Evolutionary conservation across 192 early-diverging fungal genomes (phyloP), one percentile per base, ranked within the genome.

Genomic region (Piromyces finnis): DNA sequence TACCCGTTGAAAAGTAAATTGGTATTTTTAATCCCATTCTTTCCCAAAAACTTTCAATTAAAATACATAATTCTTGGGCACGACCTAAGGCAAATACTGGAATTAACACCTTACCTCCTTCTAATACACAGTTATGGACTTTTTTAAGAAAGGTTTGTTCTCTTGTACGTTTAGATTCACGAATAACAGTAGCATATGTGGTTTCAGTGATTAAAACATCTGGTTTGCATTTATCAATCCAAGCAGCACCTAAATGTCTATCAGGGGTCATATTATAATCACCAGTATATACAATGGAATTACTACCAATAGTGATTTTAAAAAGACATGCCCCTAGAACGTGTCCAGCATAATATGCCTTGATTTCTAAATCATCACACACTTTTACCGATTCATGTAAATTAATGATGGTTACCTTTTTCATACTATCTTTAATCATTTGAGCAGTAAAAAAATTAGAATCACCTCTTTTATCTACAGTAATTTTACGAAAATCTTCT

Each of bases 61-160:
- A 84, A 79, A 98, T 97, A 83, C 95, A 96, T 22, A 99, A 90
- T 84, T 99, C 97, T 84, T 99, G 97, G 16, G 97, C 97, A 29
- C 97, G 91, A 12, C 97, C 96, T 15, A 99, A 86, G 0, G 97
- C 97, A 91, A 99, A 99, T n/a, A 95, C 95, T 0, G 97, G 97
- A 77, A 99, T 96, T 78, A 97, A 86, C 22, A 97, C 95, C 77
- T 97, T 97, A 16, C 95, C 95, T 26, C 93, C 93, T 11, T 87
- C 86, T 7, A 83, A 80, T 0, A 95, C 93, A 82, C 93, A 94
- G 79, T 90, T 88, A 82, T 94, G 92, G 12, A 94, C 92, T 82
- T 96, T 96, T 82, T 92, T 91, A 28, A 98, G 84, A 85, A 99
- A 99, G 77, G 97, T 95, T 30, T 93, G 89, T 86, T 98, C 97